Percentiles rank a stretch among this genome's conserved stretches.
phyloP scores from a whole-genome alignment of 108 stramenopile genomes.

The Licmophora abbreviata region DNA sequence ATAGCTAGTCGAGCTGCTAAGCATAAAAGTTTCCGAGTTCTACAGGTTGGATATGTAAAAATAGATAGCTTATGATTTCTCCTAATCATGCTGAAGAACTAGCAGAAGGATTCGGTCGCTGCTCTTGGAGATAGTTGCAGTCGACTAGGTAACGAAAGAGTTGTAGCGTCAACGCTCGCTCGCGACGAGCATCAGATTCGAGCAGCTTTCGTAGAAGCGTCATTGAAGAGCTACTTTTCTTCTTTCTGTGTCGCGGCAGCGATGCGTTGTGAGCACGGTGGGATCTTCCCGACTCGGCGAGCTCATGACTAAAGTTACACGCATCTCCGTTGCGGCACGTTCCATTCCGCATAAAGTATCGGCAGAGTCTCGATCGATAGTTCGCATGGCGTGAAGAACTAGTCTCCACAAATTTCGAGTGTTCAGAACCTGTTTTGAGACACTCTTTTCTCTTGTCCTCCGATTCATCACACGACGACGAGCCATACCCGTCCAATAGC shows the following conservation, averaged over 20 bases:
- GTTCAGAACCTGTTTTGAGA: slow-evolving; percentile 4
- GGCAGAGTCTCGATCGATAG: slow-evolving; percentile 17
- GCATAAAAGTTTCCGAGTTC: too few species aligned
- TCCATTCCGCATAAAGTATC: slow-evolving; percentile 40
- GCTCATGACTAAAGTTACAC: slow-evolving; percentile 41
- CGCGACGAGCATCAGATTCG: slow-evolving; percentile 62
- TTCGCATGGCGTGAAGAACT: background rate
- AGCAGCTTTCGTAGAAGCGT: slow-evolving; percentile 64
- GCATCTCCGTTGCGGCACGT: slow-evolving; percentile 34
- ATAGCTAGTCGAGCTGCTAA: too few species aligned
- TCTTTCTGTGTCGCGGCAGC: background rate
- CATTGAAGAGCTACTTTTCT: slow-evolving; percentile 8
- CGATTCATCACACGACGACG: slow-evolving; percentile 43
- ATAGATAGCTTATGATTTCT: too few species aligned
- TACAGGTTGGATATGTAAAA: too few species aligned
- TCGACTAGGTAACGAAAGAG: slow-evolving; percentile 69
- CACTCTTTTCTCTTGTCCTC: too few species aligned
- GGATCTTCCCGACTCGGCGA: background rate
- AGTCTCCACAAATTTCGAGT: background rate
- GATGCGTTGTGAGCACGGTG: background rate
- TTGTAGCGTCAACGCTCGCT: slow-evolving; percentile 60
- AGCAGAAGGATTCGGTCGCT: background rate
- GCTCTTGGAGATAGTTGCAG: slow-evolving; percentile 45
- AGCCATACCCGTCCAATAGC: slow-evolving; percentile 73
- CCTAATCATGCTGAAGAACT: slow-evolving; percentile 9